A percentile compares a stretch with the other conserved stretches of the same genome.
Evolutionary conservation across 441 rosid species (phyloP).

Genomic region (Erysimum cheiri): DNA sequence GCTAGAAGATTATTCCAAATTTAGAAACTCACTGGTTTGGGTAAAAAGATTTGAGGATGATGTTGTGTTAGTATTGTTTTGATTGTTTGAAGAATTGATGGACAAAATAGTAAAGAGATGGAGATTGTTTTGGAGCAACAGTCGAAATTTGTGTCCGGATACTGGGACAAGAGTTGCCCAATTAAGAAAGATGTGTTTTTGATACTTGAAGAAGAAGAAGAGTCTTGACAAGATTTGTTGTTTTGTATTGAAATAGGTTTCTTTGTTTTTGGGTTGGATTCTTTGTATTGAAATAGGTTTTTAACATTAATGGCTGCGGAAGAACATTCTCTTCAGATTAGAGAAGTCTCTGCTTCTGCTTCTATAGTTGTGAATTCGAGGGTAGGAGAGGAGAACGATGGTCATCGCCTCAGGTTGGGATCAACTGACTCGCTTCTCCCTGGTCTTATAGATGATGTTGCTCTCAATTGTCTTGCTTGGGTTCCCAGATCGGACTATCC

Average conservation of each 20-base stretch:
- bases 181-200: constrained; percentile 32
- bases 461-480: constrained; percentile 71
- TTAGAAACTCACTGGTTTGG: constrained; percentile 25
- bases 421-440: constrained; percentile 71
- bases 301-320: constrained; percentile 46
- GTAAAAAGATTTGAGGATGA: neutral
- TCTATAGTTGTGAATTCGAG: constrained; percentile 34
- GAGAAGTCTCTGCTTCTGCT: constrained; percentile 39
- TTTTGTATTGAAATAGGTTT: constrained; percentile 5
- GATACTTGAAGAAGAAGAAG: constrained; percentile 29
- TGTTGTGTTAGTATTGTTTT: constrained; percentile 37
- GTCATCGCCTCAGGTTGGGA: constrained; percentile 51
- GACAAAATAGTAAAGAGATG: constrained; percentile 45
- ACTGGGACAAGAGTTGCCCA: constrained; percentile 44
- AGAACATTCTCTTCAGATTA: constrained; percentile 45
- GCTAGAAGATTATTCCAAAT: neutral
- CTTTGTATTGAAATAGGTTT: constrained; percentile 39
- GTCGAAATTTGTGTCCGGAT: constrained; percentile 45
- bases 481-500: constrained; percentile 66
- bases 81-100: constrained; percentile 39
- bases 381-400: constrained; percentile 60
- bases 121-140: constrained; percentile 48
- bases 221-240: constrained; percentile 33
- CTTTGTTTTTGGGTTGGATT: constrained; percentile 41
- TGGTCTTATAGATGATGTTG: constrained; percentile 78